Conservation (phyloP, 495 filamentous ascomycete genomes). For the Neurospora sp. region DNA sequence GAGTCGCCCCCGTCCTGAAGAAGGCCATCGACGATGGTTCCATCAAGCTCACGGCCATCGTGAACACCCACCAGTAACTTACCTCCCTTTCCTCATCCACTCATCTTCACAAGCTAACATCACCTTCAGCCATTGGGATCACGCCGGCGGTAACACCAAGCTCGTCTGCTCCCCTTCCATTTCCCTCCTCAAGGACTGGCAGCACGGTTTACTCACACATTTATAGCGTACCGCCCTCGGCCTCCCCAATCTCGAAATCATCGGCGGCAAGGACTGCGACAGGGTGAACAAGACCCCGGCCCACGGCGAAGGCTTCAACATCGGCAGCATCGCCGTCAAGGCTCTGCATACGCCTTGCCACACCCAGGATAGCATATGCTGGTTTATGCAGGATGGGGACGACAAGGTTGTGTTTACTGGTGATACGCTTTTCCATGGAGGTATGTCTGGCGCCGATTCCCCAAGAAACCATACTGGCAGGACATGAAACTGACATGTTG, state of each 20-base stretch:
- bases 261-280: conserved; percentile 82
- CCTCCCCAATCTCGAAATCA: conserved; percentile 49
- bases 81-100: not conserved
- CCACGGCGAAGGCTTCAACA: conserved; percentile 68
- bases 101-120: not conserved
- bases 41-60: conserved; percentile 78
- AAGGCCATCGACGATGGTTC: conserved; percentile 56
- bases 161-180: conserved; percentile 40
- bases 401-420: conserved; percentile 88
- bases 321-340: conserved; percentile 79
- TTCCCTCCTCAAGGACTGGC: not conserved
- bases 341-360: conserved; percentile 95
- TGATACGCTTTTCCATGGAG: conserved; percentile 90
- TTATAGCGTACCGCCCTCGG: conserved; percentile 57
- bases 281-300: conserved; percentile 63
- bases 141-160: conserved; percentile 83
- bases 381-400: conserved; percentile 64
- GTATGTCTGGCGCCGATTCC: conserved; percentile 29
- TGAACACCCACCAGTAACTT: conserved; percentile 93
- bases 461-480: not conserved
- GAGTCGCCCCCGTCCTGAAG: conserved; percentile 73
- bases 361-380: conserved; percentile 97
- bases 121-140: conserved; percentile 71
- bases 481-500: not conserved
- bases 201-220: not conserved